Evolutionary conservation across 192 early-diverging fungal species (phyloP).

Genomic region (Rhizophlyctis rosea): DNA sequence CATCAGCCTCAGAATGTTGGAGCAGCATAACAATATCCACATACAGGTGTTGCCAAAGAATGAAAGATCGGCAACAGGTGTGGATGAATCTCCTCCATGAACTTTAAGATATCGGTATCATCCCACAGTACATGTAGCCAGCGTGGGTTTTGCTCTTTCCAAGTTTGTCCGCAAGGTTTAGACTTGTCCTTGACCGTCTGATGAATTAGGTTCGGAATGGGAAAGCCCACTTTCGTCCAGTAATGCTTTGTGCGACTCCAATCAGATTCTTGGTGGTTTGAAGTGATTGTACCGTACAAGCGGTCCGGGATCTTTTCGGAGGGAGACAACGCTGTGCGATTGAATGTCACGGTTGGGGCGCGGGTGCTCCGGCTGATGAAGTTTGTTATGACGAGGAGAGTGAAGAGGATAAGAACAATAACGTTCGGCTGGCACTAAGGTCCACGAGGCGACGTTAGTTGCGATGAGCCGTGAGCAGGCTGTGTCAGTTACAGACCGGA

Average conservation of each 20-base stretch:
- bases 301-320: too few species aligned
- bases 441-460: too few species aligned
- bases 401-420: too few species aligned
- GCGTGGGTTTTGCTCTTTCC: not conserved
- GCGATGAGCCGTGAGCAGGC: too few species aligned
- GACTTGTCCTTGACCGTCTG: slow-evolving; percentile 4
- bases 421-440: too few species aligned
- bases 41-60: not conserved
- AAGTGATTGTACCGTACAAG: not conserved
- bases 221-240: not conserved
- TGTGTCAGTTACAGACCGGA: too few species aligned
- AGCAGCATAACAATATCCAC: too few species aligned
- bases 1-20: too few species aligned
- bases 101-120: not conserved
- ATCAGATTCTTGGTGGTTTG: not conserved
- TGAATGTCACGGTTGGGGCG: too few species aligned
- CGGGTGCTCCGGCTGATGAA: too few species aligned
- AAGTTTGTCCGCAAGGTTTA: not conserved
- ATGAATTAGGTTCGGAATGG: slow-evolving; percentile 6
- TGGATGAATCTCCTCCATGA: not conserved
- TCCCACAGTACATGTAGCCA: slow-evolving; percentile 7
- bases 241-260: not conserved
- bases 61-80: not conserved
- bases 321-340: too few species aligned
- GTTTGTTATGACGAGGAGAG: too few species aligned